Conservation (phyloP, 495 filamentous ascomycete species). For the Cercophora newfieldiana region DNA sequence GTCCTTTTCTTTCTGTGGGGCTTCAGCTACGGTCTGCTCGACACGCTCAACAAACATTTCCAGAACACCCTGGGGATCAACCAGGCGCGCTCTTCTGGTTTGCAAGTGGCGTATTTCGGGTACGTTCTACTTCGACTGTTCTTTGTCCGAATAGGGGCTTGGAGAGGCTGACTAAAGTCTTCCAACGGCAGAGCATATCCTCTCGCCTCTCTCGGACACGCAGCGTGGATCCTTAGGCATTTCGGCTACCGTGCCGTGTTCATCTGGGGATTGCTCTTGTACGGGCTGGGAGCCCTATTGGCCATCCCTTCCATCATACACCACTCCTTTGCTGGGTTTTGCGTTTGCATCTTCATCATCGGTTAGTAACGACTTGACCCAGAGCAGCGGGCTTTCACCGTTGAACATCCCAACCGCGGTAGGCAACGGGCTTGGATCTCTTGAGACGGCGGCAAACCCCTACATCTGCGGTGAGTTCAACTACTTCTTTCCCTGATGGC, state of each 20-base stretch:
- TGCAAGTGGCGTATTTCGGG: conserved; percentile 43
- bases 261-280: not conserved
- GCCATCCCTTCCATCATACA: not conserved
- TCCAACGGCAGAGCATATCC: conserved; percentile 49
- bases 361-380: conserved; percentile 16
- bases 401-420: conserved; percentile 68
- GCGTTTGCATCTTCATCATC: not conserved
- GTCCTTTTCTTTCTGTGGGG: conserved; percentile 86
- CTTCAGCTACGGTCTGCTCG: conserved; percentile 75
- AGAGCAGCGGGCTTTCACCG: conserved; percentile 64
- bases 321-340: not conserved
- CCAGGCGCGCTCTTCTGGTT: conserved; percentile 35
- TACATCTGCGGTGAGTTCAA: conserved; percentile 23
- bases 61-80: conserved; percentile 37
- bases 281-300: not conserved
- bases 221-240: conserved; percentile 55
- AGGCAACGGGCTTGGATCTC: conserved; percentile 64
- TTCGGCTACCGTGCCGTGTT: conserved; percentile 49
- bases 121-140: not conserved
- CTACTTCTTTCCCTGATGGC: too few species aligned
- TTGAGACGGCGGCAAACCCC: conserved; percentile 71
- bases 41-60: conserved; percentile 47
- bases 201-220: conserved; percentile 36
- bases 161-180: conserved; percentile 47
- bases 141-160: not conserved